Evolutionary conservation across 352 stramenopile species (phyloP).

Genomic region (Peronospora belbahrii): DNA sequence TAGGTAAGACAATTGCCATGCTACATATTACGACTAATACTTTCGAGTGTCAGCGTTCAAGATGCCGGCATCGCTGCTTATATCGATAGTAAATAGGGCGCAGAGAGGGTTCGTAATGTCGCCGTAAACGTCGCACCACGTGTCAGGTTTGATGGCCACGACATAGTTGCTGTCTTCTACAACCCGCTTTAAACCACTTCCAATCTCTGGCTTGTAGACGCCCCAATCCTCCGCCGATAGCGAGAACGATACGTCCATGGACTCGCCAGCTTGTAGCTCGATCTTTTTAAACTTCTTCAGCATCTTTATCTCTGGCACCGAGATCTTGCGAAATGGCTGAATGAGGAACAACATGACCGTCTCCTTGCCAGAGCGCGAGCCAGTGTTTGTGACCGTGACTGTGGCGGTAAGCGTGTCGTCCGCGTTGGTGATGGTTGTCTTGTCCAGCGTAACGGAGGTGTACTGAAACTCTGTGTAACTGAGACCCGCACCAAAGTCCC

Average conservation of each 20-base stretch:
- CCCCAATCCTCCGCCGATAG: constrained; percentile 49
- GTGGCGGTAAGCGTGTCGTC: constrained; percentile 28
- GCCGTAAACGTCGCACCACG: constrained; percentile 56
- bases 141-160: constrained; percentile 53
- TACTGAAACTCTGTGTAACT: constrained; percentile 74
- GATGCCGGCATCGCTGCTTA: constrained; percentile 2
- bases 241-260: constrained; percentile 31
- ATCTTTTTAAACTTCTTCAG: constrained; percentile 81
- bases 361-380: constrained; percentile 48
- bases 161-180: constrained; percentile 62
- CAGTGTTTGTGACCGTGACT: constrained; percentile 64
- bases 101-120: constrained; percentile 33
- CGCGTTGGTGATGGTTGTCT: constrained; percentile 13
- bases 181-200: constrained; percentile 33
- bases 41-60: no score
- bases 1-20: no score
- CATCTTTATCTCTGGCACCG: constrained; percentile 72
- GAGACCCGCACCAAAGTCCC: constrained; percentile 54
- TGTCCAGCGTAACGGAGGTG: constrained; percentile 33
- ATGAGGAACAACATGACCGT: constrained; percentile 75
- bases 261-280: constrained; percentile 36
- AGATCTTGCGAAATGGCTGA: constrained; percentile 47
- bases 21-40: no score
- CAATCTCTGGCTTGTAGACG: constrained; percentile 47
- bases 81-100: constrained; percentile 31